Base-by-base conservation (phyloP, 768 basidiomycete species). In the Lentinula raphanica region DNA sequence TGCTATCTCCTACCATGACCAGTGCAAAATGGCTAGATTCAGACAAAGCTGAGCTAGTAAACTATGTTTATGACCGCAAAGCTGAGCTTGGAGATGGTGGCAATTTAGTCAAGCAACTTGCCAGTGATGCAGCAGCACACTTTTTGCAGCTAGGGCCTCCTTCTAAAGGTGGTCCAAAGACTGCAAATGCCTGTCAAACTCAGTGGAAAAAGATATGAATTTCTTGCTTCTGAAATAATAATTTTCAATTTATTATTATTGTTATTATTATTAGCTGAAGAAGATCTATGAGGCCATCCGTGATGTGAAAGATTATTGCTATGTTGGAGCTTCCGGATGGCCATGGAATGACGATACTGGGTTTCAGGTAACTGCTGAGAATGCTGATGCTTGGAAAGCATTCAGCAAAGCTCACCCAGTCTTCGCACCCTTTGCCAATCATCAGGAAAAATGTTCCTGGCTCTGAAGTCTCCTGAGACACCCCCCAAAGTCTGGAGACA, bases 301-400 rank as follows among this genome's bases (percentile, higher is more conserved):
- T 25, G 36, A 49, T n/a, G 55, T 31, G 0, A 60, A 57, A 31
- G 54, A 60, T 28, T 39, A 55, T 25, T 15, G 25, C 1, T 57
- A 60, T 23, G 21, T 31, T 2, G 50, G 58, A 44, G 42, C 49
- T 7, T 58, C 57, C 3, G 60, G 60, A 2, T 61, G 54, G 49
- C 51, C 57, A 1, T 61, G 58, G 38, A 48, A 19, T 25, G 32
- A 61, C 6, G 50, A 61, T 9, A 2, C 25, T 5, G 60, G 60
- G 15, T 61, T 61, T 39, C 51, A 54, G 17, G 54, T 58, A 42
- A 58, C 56, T 15, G 55, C 56, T 25, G 60, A 61, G 29, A 39
- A 3, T 44, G n/a, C 49, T 11, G 60, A 58, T 15, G 56, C 56
- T 6, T 60, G 60, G 56, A 15, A 23, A 3, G 39, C 56, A 11